Evolutionary conservation across 2,329 filamentous ascomycete species (phyloP), one percentile per base, ranked within the genome.

Genomic region (Aspergillus melleus): DNA sequence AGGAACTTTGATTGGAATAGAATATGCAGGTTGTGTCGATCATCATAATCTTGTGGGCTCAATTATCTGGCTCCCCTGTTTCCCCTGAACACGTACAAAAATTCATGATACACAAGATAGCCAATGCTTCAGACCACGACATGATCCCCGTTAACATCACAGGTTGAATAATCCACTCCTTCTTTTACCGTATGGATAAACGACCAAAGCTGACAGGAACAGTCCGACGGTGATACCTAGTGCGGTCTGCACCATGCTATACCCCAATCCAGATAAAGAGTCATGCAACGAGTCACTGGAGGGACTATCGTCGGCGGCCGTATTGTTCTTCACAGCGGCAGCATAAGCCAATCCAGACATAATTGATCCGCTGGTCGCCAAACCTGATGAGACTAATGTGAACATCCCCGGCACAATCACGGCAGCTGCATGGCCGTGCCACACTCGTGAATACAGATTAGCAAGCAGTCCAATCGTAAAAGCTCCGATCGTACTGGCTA

Each of bases 391-490:
- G 0, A 88, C 84, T 61, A 86, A 83, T 1, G 86, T 84, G 64
- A 95, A 96, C 64, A 96, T 95, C 16, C 90, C 92, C 0, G 92
- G 92, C 11, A 96, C 80, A 81, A 96, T 90, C 6, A 90, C 89
- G 0, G 91, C 90, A 0, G 91, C 91, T 0, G 92, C 92, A 8
- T 96, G 84, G 2, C 89, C 90, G 71, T 92, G 91, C 22, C 89
- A 74, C 36, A 81, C 65, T 2, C 90, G 84, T 14, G 88, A 88
- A 76, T 94, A 93, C 4, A 92, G 69, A 67, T 95, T 95, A 16
- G 90, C 90, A 49, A 92, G 77, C 29, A 92, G 83, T 10, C 91
- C 91, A 16, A 95, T 87, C 0, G 85, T 85, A 52, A 95, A 82
- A 0, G 91, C 90, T 36, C 90, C 90, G 2, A 94, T 81, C 30